These are phyloP conservation scores for Protostelium mycophagum DNA, from an alignment of 78 protist genomes.

Conservation along the genomic window DNA sequence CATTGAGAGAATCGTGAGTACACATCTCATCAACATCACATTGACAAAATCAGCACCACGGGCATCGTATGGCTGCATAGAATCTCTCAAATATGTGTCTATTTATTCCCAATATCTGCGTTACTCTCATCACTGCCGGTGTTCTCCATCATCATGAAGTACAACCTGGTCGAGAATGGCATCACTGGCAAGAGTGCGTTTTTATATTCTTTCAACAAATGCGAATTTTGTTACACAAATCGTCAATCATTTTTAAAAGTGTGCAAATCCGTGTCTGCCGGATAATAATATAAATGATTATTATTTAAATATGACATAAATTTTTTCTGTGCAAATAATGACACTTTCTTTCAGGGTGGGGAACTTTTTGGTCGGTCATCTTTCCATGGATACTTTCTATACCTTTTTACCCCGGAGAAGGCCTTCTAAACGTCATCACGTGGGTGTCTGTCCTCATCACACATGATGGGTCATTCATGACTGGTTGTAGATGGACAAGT, in stretches of 20 bases:
- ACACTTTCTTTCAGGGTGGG: not conserved
- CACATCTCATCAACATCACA: not conserved
- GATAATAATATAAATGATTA: no score
- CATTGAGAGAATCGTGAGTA: not conserved
- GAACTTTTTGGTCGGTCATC: not conserved
- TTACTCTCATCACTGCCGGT: constrained; percentile 35
- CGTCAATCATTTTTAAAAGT: no score
- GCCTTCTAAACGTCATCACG: not conserved
- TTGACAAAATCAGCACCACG: not conserved
- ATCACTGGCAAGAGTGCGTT: not conserved
- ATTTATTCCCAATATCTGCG: constrained; percentile 37
- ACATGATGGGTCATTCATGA: not conserved
- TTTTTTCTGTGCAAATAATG: no score
- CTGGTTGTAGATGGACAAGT: not conserved
- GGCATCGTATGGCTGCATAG: constrained; percentile 1
- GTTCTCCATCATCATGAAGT: constrained; percentile 40
- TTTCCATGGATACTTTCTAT: not conserved
- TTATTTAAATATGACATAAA: not conserved
- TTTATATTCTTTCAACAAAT: no score
- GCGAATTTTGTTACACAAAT: no score
- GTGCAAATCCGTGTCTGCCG: no score
- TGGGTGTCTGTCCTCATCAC: not conserved
- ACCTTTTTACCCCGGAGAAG: not conserved
- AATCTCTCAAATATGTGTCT: constrained; percentile 37
- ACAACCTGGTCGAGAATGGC: constrained; percentile 35